Conservation (phyloP, 1,284 basidiomycete genomes). For the Amylostereum areolatum region DNA sequence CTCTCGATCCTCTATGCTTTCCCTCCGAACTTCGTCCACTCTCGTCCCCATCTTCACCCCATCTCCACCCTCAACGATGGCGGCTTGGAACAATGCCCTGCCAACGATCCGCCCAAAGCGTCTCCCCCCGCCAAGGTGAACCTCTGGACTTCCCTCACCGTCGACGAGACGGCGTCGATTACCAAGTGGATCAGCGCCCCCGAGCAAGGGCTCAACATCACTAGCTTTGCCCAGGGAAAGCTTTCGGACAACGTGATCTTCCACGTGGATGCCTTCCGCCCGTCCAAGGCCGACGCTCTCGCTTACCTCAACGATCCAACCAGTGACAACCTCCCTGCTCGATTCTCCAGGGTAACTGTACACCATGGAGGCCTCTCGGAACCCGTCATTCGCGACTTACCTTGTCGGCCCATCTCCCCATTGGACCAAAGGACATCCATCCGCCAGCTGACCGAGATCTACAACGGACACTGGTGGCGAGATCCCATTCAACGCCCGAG, state of each 20-base stretch:
- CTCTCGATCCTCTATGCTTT: constrained; percentile 17
- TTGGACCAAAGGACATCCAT: constrained; percentile 31
- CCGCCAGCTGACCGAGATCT: constrained; percentile 39
- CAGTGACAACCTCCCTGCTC: constrained; percentile 21
- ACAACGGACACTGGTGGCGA: constrained; percentile 33
- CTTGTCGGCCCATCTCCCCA: constrained; percentile 53
- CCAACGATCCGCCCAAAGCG: constrained; percentile 26
- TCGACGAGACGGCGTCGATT: constrained; percentile 38
- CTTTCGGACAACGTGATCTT: constrained; percentile 44
- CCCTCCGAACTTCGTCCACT: constrained; percentile 3
- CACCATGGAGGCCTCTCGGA: constrained; percentile 39
- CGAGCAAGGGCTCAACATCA: constrained; percentile 42
- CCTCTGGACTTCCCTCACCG: constrained; percentile 40
- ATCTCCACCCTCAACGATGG: not conserved
- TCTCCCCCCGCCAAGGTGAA: constrained; percentile 37
- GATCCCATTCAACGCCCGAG: constrained; percentile 47
- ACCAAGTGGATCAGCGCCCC: constrained; percentile 40
- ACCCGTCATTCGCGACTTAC: constrained; percentile 47
- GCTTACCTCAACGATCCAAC: constrained; percentile 35
- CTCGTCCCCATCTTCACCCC: not conserved
- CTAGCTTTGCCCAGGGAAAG: constrained; percentile 22
- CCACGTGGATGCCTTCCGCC: constrained; percentile 43
- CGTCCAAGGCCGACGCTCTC: constrained; percentile 43
- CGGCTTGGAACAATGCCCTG: constrained; percentile 26
- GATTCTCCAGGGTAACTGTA: constrained; percentile 43